Percentiles rank a stretch among this genome's conserved stretches.
phyloP scores from a whole-genome alignment of 1,284 basidiomycete species.

The Flammula alnicola region DNA sequence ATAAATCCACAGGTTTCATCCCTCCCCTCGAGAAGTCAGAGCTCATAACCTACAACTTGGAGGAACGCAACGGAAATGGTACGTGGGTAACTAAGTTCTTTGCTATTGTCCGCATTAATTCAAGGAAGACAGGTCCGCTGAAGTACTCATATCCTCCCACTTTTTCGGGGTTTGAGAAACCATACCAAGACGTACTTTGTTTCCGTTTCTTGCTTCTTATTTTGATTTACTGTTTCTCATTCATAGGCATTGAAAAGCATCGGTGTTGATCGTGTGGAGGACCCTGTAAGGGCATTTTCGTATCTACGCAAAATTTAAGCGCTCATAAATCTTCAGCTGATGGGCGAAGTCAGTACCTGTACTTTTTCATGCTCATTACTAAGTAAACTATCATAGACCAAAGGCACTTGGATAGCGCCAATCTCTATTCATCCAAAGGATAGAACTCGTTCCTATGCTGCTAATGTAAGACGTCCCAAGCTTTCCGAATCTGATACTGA shows the following conservation, averaged over 20 bases:
- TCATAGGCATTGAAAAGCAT: not conserved
- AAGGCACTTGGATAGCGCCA: conserved; percentile 12
- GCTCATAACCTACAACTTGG: conserved; percentile 4
- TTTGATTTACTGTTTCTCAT: too few relatives aligned
- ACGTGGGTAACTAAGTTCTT: too few relatives aligned
- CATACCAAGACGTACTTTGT: conserved; percentile 2
- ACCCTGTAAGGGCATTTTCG: conserved; percentile 3
- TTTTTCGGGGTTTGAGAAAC: conserved; percentile 10
- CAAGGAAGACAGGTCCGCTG: conserved; percentile 1
- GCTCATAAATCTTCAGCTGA: conserved; percentile 5
- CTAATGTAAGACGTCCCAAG: conserved; percentile 3
- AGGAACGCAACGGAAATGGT: conserved; percentile 6
- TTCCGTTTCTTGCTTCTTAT: not conserved
- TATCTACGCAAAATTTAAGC: not conserved
- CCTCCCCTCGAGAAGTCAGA: not conserved
- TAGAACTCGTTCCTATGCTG: conserved; percentile 3
- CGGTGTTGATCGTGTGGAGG: not conserved
- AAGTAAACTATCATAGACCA: not conserved
- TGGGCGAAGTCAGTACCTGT: conserved; percentile 3
- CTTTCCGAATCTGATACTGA: not conserved
- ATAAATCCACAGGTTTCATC: conserved; percentile 5
- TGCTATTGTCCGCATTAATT: too few relatives aligned
- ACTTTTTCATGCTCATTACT: not conserved
- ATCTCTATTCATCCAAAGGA: conserved; percentile 7
- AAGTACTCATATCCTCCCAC: conserved; percentile 1